Evolutionary conservation across 345 rosid genomes (phyloP).

Genomic region (Hibiscus syriacus): DNA sequence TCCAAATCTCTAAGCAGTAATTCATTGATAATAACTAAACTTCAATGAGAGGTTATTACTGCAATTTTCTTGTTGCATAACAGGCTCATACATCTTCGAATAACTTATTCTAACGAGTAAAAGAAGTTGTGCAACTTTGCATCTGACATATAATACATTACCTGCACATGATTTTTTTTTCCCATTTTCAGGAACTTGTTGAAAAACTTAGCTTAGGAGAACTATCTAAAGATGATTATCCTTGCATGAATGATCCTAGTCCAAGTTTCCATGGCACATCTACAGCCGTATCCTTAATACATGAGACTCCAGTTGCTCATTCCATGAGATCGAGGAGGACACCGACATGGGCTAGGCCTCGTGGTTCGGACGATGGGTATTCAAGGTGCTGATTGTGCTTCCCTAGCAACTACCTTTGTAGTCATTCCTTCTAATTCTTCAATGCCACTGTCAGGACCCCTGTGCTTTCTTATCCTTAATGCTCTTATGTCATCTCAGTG

Average conservation of each 20-base stretch:
- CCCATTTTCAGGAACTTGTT: slow-evolving; percentile 58
- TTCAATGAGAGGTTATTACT: background rate
- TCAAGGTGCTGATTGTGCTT: slow-evolving; percentile 43
- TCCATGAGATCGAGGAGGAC: slow-evolving; percentile 92
- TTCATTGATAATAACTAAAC: background rate
- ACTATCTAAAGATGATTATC: slow-evolving; percentile 78
- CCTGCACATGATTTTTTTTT: background rate
- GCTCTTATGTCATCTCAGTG: slow-evolving; percentile 35
- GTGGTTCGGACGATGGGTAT: slow-evolving; percentile 74
- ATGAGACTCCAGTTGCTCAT: slow-evolving; percentile 55
- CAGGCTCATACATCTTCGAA: background rate
- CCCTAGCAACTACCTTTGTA: background rate
- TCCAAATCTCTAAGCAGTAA: background rate
- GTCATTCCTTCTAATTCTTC: background rate
- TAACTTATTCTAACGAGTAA: background rate
- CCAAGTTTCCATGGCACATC: slow-evolving; percentile 62
- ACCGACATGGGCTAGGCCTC: slow-evolving; percentile 57
- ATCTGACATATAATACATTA: background rate
- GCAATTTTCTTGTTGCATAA: background rate
- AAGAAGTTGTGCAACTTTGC: background rate
- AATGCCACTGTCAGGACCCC: background rate
- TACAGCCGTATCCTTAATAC: slow-evolving; percentile 28
- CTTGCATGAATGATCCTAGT: slow-evolving; percentile 91
- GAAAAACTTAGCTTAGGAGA: slow-evolving; percentile 83
- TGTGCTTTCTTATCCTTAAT: slow-evolving; percentile 2